phyloP scores from a whole-genome alignment of 2,329 filamentous ascomycete genomes.

The Cytospora leucostoma region DNA sequence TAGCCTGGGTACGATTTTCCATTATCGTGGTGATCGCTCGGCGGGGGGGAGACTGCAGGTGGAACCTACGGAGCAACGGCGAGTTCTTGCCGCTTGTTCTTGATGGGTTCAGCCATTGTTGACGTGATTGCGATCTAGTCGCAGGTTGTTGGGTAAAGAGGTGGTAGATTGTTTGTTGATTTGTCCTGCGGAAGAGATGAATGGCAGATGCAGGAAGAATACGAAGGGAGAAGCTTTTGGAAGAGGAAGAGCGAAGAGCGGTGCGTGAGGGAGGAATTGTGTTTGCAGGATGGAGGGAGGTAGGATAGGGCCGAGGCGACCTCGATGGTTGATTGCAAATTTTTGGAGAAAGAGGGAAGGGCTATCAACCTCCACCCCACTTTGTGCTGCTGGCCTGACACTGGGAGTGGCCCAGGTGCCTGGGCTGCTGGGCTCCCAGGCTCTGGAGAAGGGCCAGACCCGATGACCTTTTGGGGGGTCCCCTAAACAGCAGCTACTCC shows the following conservation, averaged over 20 bases:
- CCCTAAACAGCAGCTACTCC: background rate
- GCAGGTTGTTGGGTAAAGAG: constrained; percentile 29
- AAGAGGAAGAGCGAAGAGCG: constrained; percentile 22
- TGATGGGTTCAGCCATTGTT: constrained; percentile 64
- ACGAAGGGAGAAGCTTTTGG: constrained; percentile 14
- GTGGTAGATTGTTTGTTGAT: background rate
- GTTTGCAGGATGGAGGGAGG: constrained; percentile 12
- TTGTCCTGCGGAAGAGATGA: constrained; percentile 14
- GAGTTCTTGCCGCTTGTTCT: constrained; percentile 61
- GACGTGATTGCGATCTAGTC: constrained; percentile 35
- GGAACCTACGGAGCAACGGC: constrained; percentile 59
- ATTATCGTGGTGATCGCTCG: constrained; percentile 24
- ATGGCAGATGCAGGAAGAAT: constrained; percentile 15
- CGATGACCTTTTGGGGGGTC: background rate
- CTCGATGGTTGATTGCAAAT: constrained; percentile 23
- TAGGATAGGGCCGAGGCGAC: constrained; percentile 17
- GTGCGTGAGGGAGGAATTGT: constrained; percentile 17
- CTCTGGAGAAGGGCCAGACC: background rate
- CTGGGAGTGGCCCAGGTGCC: background rate
- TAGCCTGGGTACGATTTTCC: constrained; percentile 29
- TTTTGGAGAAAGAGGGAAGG: constrained; percentile 23
- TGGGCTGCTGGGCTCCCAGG: background rate
- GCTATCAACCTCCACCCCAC: constrained; percentile 18
- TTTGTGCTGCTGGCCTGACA: constrained; percentile 16
- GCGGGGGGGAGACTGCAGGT: constrained; percentile 5